phyloP scores from a whole-genome alignment of 2,329 filamentous ascomycete species.

The Coniochaeta sp. region DNA sequence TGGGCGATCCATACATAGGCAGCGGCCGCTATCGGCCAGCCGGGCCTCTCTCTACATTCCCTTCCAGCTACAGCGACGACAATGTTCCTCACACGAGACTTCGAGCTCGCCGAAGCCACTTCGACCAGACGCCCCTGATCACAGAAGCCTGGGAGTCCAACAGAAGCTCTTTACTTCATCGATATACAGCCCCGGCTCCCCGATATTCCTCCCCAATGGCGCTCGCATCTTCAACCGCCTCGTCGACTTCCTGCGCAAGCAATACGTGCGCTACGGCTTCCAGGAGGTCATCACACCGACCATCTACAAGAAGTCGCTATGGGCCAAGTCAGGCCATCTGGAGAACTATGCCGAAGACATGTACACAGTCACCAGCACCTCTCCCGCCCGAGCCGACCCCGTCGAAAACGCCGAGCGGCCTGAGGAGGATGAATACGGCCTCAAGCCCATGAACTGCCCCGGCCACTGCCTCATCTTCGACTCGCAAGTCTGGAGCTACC shows the following conservation, averaged over 20 bases:
- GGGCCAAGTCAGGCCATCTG: constrained; percentile 80
- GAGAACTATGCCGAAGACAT: constrained; percentile 89
- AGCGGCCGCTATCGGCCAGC: background rate
- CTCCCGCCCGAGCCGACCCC: constrained; percentile 29
- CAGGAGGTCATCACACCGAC: constrained; percentile 84
- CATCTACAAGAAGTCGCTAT: constrained; percentile 83
- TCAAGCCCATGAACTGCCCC: constrained; percentile 93
- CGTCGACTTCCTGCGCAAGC: constrained; percentile 71
- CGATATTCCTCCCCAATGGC: constrained; percentile 77
- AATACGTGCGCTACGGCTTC: constrained; percentile 81
- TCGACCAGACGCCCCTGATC: constrained; percentile 37
- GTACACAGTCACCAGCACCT: constrained; percentile 67
- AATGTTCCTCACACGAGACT: constrained; percentile 22
- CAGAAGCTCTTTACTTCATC: constrained; percentile 78
- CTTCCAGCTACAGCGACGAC: constrained; percentile 11
- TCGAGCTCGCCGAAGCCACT: constrained; percentile 9
- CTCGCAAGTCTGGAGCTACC: constrained; percentile 65
- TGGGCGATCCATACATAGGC: constrained; percentile 7
- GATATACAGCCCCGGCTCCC: constrained; percentile 75
- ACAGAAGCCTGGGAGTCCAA: constrained; percentile 52
- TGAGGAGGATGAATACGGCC: constrained; percentile 66
- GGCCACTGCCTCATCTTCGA: constrained; percentile 82
- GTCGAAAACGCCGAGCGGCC: constrained; percentile 33
- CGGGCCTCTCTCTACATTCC: background rate
- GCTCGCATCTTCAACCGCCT: constrained; percentile 79